phyloP scores from a whole-genome alignment of 495 filamentous ascomycete species.

The Polyplosphaeria fusca region DNA sequence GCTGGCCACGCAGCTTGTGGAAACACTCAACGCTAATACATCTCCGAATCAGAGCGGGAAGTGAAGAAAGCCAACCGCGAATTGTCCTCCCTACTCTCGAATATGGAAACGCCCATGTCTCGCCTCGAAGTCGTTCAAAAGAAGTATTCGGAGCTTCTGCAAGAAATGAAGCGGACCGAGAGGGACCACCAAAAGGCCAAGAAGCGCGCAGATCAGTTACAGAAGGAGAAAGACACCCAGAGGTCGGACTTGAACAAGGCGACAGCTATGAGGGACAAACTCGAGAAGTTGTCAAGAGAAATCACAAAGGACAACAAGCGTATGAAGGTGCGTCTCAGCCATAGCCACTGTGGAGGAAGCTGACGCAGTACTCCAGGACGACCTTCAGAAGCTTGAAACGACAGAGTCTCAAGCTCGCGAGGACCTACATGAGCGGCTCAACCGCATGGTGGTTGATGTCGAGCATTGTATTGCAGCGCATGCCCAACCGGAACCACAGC shows the following conservation, averaged over 20 bases:
- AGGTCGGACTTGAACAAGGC: conserved; percentile 85
- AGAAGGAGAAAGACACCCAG: conserved; percentile 92
- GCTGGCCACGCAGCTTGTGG: too few relatives aligned
- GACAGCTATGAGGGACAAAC: conserved; percentile 81
- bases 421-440: conserved; percentile 80
- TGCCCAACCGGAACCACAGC: conserved; percentile 38
- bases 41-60: conserved; percentile 71
- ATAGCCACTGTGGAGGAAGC: conserved; percentile 11
- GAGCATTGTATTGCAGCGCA: conserved; percentile 74
- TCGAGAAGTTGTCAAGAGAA: conserved; percentile 91
- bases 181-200: conserved; percentile 92
- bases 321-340: conserved; percentile 65
- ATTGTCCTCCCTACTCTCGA: conserved; percentile 72
- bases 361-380: conserved; percentile 60
- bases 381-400: conserved; percentile 81
- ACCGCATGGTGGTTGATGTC: conserved; percentile 68
- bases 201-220: conserved; percentile 88
- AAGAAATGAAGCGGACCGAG: conserved; percentile 91
- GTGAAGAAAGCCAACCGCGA: conserved; percentile 94
- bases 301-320: conserved; percentile 95
- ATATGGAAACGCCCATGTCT: conserved; percentile 68
- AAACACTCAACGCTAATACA: too few relatives aligned
- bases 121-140: conserved; percentile 85
- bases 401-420: conserved; percentile 75
- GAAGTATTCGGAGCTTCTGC: conserved; percentile 83